Base-by-base conservation (phyloP, 2,329 filamentous ascomycete genomes). In the Cladophialophora yegresii region DNA sequence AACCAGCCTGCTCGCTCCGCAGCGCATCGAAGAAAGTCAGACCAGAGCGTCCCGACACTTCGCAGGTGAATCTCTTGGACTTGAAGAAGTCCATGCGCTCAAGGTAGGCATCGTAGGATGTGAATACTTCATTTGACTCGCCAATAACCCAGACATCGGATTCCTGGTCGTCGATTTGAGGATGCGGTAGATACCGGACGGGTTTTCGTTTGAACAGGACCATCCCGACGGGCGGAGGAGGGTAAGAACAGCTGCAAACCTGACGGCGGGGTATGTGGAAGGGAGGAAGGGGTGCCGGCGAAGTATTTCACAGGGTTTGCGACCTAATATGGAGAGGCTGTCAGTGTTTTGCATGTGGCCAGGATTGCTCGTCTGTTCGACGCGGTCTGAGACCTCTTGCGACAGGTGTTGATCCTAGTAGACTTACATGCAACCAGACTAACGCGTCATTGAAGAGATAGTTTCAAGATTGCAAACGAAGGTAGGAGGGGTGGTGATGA, bases 151-250 rank as follows among this genome's bases (percentile, higher is more conserved):
- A 99, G 62, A 98, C 88, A 85, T 98, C 92, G 71, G 86, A 84
- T 73, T 90, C 87, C 70, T 96, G 91, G 81, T 95, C 88, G 71
- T 92, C 84, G 70, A 93, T 85, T 58, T 85, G 81, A 23, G 90
- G 89, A 54, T 84, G 83, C 56, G 89, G 84, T 70, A 93, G 82
- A 75, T 92, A 90, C 79, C 91, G 88, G 74, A 98, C 92, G 63
- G 93, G 93, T 80, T 98, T 98, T 73, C 95, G 87, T 82, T 98
- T 98, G 79, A 91, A 97, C 69, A 96, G 85, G 72, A 99, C 93
- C 93, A 98, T 75, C 26, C 64, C 62, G 58, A 33, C 50, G 8
- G 49, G 8, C n/a, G 30, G 33, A 47, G 49, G 12, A 47, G 8
- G 33, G 33, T 5, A 30, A 20, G 7, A 28, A 30, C 43, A 32